Conservation (phyloP, 345 rosid genomes). For the Toxicodendron radicans region DNA sequence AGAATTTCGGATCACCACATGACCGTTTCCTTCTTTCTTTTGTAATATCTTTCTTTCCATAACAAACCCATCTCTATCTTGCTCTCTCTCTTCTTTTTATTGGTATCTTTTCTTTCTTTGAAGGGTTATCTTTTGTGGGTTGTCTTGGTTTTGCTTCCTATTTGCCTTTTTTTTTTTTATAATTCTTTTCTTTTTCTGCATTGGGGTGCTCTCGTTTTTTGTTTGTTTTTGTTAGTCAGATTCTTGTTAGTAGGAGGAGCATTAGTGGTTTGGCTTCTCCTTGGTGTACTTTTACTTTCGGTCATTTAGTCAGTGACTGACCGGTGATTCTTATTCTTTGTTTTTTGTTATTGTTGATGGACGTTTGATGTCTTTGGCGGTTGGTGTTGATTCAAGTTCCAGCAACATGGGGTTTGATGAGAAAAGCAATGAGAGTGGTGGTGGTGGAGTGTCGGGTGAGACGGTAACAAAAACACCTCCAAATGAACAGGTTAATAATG, state of each 20-base stretch:
- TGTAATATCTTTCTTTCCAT: slow-evolving; percentile 31
- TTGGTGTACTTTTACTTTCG: slow-evolving; percentile 6
- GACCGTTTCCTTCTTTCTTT: slow-evolving; percentile 50
- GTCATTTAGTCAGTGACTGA: slow-evolving; percentile 9
- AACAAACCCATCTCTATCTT: slow-evolving; percentile 17
- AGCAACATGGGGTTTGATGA: slow-evolving; percentile 46
- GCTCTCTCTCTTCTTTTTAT: slow-evolving; percentile 27
- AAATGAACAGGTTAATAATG: slow-evolving; percentile 25
- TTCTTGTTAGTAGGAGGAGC: background rate
- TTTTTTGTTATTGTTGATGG: slow-evolving; percentile 25
- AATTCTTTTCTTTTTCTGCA: background rate
- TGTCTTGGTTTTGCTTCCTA: slow-evolving; percentile 17
- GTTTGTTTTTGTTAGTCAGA: background rate
- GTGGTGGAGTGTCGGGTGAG: slow-evolving; percentile 26
- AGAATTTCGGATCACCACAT: slow-evolving; percentile 73
- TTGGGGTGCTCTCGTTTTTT: slow-evolving; percentile 1
- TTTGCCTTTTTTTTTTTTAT: slow-evolving; percentile 15
- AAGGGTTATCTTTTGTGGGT: slow-evolving; percentile 27
- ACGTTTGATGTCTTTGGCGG: slow-evolving; percentile 44
- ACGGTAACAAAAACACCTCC: slow-evolving; percentile 23
- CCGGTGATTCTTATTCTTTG: background rate
- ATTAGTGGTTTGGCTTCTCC: slow-evolving; percentile 11
- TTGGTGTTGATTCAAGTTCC: slow-evolving; percentile 37
- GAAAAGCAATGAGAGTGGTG: slow-evolving; percentile 21
- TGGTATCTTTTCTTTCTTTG: slow-evolving; percentile 27